These are phyloP conservation scores for Brassica carinata DNA, from an alignment of 345 rosid genomes.

Conservation along the genomic window DNA sequence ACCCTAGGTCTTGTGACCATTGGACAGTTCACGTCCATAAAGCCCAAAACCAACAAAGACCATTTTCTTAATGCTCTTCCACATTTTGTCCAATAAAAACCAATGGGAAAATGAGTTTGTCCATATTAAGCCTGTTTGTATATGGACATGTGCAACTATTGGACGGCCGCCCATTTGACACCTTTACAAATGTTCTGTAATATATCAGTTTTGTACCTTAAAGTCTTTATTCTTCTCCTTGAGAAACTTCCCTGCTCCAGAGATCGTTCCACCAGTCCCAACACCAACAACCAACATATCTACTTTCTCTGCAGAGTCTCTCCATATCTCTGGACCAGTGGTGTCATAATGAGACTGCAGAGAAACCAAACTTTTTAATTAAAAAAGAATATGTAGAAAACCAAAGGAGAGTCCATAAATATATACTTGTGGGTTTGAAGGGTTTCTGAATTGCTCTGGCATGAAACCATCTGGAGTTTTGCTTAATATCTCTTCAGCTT, in stretches of 20 bases:
- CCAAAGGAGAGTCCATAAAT: not conserved
- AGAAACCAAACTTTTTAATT: not conserved
- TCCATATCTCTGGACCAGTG: conserved; percentile 82
- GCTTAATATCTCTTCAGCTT: conserved; percentile 56
- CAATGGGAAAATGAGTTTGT: too few relatives aligned
- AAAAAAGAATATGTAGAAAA: not conserved
- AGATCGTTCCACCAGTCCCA: conserved; percentile 72
- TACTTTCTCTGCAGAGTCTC: conserved; percentile 54
- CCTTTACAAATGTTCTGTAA: not conserved
- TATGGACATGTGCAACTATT: too few relatives aligned
- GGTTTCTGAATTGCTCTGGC: conserved; percentile 54
- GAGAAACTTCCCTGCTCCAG: conserved; percentile 55
- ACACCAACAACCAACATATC: conserved; percentile 55
- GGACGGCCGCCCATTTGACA: too few relatives aligned
- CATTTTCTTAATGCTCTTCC: too few relatives aligned
- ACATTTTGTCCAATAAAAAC: too few relatives aligned
- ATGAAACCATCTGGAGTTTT: conserved; percentile 59
- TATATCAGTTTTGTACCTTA: conserved; percentile 37
- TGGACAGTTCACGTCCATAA: too few relatives aligned
- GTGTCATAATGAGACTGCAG: conserved; percentile 71
- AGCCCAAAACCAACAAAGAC: too few relatives aligned
- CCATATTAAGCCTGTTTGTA: too few relatives aligned
- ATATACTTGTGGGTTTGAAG: conserved; percentile 51
- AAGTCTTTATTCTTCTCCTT: conserved; percentile 48
- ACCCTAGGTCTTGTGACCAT: too few relatives aligned